Evolutionary conservation across 2,329 filamentous ascomycete genomes (phyloP).

Genomic region (Sporothrix euskadiensis): DNA sequence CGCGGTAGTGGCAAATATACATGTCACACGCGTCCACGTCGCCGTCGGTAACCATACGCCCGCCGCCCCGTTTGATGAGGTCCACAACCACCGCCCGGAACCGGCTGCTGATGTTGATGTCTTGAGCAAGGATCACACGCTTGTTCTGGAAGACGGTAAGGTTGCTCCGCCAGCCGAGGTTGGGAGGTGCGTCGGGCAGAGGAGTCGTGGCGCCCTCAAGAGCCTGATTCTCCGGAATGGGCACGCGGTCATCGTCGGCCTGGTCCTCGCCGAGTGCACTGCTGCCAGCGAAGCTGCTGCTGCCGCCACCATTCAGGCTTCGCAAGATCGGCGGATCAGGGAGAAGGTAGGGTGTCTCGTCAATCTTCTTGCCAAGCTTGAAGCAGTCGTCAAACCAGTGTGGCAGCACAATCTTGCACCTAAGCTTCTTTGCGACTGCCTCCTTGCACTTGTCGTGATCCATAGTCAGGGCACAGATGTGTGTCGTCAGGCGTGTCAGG

Average conservation of each 20-base stretch:
- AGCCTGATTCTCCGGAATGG: constrained; percentile 57
- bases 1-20: constrained; percentile 83
- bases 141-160: constrained; percentile 75
- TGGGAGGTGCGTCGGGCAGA: constrained; percentile 46
- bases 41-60: constrained; percentile 65
- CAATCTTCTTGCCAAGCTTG: constrained; percentile 86
- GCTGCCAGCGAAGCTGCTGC: constrained; percentile 35
- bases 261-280: constrained; percentile 46
- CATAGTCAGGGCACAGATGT: constrained; percentile 79
- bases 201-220: constrained; percentile 66
- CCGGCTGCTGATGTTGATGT: constrained; percentile 69
- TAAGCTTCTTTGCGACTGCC: constrained; percentile 64
- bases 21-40: constrained; percentile 71
- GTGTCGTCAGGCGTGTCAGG: constrained; percentile 75
- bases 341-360: constrained; percentile 80
- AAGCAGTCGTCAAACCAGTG: constrained; percentile 99
- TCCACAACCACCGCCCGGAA: constrained; percentile 67
- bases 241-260: constrained; percentile 25
- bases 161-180: constrained; percentile 48
- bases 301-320: constrained; percentile 41
- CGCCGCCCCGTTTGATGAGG: constrained; percentile 71
- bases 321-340: constrained; percentile 84
- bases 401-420: constrained; percentile 82
- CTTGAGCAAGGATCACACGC: constrained; percentile 72
- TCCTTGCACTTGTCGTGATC: constrained; percentile 70